Evolutionary conservation across 371 early-diverging fungal species (phyloP), one percentile per base, ranked within the genome.

Genomic region (Rhizopus stolonifer): DNA sequence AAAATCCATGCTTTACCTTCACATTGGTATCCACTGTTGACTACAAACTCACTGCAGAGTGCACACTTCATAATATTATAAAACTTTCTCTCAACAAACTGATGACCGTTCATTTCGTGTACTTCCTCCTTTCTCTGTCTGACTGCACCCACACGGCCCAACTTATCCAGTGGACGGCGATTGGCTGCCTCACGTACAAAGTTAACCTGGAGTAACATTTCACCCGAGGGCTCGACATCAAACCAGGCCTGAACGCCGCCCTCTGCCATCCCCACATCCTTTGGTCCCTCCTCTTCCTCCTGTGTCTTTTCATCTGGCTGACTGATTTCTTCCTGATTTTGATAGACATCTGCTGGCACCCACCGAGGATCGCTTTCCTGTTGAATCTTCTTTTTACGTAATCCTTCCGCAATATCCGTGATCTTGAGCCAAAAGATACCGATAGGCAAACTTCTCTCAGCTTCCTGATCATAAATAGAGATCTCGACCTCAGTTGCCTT

Each of bases 41-140:
- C 88, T 50, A 96, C 79, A 56, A 94, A 92, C 64, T 96, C 96
- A 25, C 82, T 77, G 70, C 99, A 98, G 2, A 93, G 72, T 8
- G 97, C 94, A 71, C 99, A 98, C 59, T 90, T 91, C 90, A 96
- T 90, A 62, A 95, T 90, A 54, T 91, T 89, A 69, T 95, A 96
- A 55, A 91, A 93, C 49, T 87, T 90, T 60, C 86, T 80, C 36
- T 87, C 81, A 47, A 84, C 86, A 70, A 97, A 95, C 62, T 91
- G 87, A 70, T 98, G 97, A 17, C 96, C 96, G 48, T 88, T 87
- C 75, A 90, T 89, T 47, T 87, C 89, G 33, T 83, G 84, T n/a
- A 92, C 81, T 42, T 85, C 86, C 39, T 87, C 88, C 43, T 81
- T 79, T 54, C 85, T 74, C 74, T 94, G 94, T 56, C 94, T 89